Evolutionary conservation across 2,329 filamentous ascomycete species (phyloP).

Genomic region (Dothideomycetes sp.): DNA sequence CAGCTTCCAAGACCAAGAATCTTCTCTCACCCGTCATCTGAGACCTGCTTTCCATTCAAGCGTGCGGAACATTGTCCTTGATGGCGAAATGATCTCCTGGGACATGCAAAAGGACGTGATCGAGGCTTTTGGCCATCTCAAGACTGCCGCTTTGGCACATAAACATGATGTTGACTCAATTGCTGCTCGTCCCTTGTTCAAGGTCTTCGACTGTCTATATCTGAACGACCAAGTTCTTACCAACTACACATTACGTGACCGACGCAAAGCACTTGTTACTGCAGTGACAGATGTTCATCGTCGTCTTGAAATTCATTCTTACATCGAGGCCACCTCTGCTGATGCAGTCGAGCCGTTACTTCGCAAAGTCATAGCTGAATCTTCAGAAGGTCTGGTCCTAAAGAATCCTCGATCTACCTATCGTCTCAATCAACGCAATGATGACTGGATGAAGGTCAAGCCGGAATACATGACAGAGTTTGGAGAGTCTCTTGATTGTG

Average conservation of each 20-base stretch:
- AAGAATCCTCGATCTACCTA: constrained; percentile 90
- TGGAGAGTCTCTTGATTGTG: constrained; percentile 82
- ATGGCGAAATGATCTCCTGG: constrained; percentile 99
- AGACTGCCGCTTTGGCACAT: constrained; percentile 76
- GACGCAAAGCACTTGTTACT: constrained; percentile 63
- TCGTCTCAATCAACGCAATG: constrained; percentile 76
- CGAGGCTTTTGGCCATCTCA: constrained; percentile 84
- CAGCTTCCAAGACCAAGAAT: constrained; percentile 60
- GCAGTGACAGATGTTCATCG: constrained; percentile 62
- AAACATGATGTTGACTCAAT: constrained; percentile 61
- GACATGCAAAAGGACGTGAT: constrained; percentile 76
- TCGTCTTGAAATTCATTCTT: constrained; percentile 73
- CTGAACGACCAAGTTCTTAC: constrained; percentile 75
- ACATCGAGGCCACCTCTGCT: constrained; percentile 55
- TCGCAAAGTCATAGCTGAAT: constrained; percentile 73
- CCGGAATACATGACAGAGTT: constrained; percentile 97
- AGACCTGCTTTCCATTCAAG: constrained; percentile 65
- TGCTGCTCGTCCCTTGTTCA: constrained; percentile 66
- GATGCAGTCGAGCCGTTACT: constrained; percentile 71
- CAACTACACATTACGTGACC: constrained; percentile 71
- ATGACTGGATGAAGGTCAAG: constrained; percentile 98
- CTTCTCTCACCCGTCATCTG: constrained; percentile 68
- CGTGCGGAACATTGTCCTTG: constrained; percentile 79
- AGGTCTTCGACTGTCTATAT: constrained; percentile 85
- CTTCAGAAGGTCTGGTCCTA: constrained; percentile 81